Percentiles rank a stretch among this genome's conserved stretches.
Conservation (phyloP, 78 protist species). For the Pelomyxa schiedti region DNA sequence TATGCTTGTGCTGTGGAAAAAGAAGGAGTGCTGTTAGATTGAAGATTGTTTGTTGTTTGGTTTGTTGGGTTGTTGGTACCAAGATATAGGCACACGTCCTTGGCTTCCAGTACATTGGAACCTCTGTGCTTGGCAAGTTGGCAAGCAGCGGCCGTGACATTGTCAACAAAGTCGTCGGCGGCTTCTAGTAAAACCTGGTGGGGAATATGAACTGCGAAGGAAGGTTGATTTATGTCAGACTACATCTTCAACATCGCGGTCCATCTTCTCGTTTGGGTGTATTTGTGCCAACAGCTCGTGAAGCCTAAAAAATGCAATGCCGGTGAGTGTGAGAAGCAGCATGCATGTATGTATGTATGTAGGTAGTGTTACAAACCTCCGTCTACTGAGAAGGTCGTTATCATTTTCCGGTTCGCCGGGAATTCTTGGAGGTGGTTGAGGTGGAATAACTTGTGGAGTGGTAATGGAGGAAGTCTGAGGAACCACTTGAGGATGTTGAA, state of each 20-base stretch:
- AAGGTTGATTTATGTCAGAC: background rate
- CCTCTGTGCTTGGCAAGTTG: slow-evolving; percentile 26
- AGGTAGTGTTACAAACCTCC: no score
- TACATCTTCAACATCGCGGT: slow-evolving; percentile 24
- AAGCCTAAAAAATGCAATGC: no score
- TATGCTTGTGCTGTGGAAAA: background rate
- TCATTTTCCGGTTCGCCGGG: no score
- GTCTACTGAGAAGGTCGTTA: no score
- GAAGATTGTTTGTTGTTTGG: background rate
- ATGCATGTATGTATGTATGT: no score
- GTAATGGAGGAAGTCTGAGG: no score
- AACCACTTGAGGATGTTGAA: no score
- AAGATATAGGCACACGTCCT: slow-evolving; percentile 23
- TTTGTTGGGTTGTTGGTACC: background rate
- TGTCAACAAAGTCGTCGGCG: slow-evolving; percentile 38
- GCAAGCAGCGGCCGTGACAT: slow-evolving; percentile 15
- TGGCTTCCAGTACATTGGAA: slow-evolving; percentile 26
- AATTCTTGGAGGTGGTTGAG: no score
- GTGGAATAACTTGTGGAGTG: no score
- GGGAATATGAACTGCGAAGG: background rate
- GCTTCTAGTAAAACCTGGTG: slow-evolving; percentile 20
- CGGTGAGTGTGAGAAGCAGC: no score
- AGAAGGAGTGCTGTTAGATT: background rate
- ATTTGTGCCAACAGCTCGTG: background rate
- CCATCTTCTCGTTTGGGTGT: slow-evolving; percentile 3